Base-by-base conservation (phyloP, 176 grass and related monocot genomes). In the Hsuehochloa calcarea region DNA sequence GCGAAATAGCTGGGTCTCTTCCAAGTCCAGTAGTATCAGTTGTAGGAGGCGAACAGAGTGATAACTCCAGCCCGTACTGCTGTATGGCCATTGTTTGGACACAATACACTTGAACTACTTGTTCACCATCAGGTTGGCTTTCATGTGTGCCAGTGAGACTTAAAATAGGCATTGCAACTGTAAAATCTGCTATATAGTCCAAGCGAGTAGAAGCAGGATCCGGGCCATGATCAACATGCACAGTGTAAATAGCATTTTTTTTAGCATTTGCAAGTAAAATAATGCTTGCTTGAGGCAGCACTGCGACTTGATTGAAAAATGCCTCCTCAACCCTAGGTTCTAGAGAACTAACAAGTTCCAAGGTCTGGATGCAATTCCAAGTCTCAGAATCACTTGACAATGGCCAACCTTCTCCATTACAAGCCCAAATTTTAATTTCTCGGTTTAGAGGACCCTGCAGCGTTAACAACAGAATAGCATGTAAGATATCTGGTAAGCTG, bases 41-140 rank as follows among this genome's bases (percentile, higher is more conserved):
- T 65, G 84, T 76, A 69, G 93, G 97, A 73, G 97, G 97, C 55
- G 90, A 89, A 91, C 93, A 99, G 40, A 95, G 97, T 89, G 93
- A 79, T 55, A 99, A 82, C 44, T 99, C 97, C 61, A 99, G 74
- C 20, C 93, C 97, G 26, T 99, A 99, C 72, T 99, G 97, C 77
- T 99, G 97, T 76, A 99, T 99, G 41, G 97, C 97, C 93, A 96
- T 95, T 80, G 97, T 99, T 88, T 99, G 97, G 20, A 99, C 93
- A 88, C 97, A 99, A 26, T 96, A 99, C 23, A 99, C 88, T 92
- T 99, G 93, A 70, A 99, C 93, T 68, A 94, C 86, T 77, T 92
- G 91, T 73, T 96, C 97, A 22, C 91, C 92, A 83, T 88, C 89
- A 62, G 87, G 65, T 72, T 93, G 93, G 56, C 51, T 81, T 74